Base-by-base conservation (phyloP, 768 basidiomycete species). In the Mycena pura region DNA sequence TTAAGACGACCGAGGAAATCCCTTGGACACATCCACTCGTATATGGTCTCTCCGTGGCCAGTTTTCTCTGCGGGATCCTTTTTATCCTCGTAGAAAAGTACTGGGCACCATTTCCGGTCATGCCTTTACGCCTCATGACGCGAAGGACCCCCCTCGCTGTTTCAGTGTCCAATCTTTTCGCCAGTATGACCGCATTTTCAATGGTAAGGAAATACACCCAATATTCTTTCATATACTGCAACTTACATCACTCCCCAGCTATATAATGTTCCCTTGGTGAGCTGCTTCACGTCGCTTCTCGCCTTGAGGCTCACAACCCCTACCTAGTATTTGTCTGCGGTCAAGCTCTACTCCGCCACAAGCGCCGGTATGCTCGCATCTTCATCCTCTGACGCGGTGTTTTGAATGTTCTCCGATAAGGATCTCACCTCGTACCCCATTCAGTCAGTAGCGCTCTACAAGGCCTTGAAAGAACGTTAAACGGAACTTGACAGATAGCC, bases 301-400 rank as follows among this genome's bases (percentile, higher is more conserved):
- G n/a, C 38, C 40, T 29, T 61, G 46, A 58, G 44, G 50, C 57
- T 51, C 29, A 51, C 59, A 52, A 52, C 8, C 49, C 56, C 48
- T n/a, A n/a, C n/a, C n/a, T 64, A 91, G 84, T 96, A 92, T 77
- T 96, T 95, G 71, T 86, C 90, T 60, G 89, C 92, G 19, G 95
- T 95, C 34, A 82, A 86, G 68, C 76, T 92, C 25, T 78, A 82
- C 58, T 85, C 85, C 14, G 83, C 94, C 22, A 84, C 89, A 41
- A 80, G 82, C 60, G 83, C 95, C 54, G 95, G 94, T 87, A 71
- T 52, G 85, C 72, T 52, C 48, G 19, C 41, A 51, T 28, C 24
- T 59, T n/a, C n/a, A 40, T 41, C 36, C 58, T 57, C 43, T 59
- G 36, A 44, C 43, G 6, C 19, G 36, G 25, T 34, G 22, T 53